phyloP scores from a whole-genome alignment of 345 rosid genomes.

The Euphorbia lathyris region DNA sequence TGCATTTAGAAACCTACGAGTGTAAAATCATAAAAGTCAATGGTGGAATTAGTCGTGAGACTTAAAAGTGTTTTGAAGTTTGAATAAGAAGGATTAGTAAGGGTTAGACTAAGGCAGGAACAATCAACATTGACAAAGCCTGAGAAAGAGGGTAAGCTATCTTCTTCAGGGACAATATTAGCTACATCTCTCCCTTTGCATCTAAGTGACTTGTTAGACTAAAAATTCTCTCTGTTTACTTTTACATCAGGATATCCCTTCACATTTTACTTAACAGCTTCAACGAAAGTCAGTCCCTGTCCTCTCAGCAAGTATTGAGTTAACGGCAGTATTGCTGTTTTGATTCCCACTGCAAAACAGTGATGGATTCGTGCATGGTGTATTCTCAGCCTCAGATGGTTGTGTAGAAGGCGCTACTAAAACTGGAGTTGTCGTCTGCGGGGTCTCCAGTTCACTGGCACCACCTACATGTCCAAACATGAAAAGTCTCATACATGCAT shows the following conservation, averaged over 20 bases:
- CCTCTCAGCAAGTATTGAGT: constrained; percentile 28
- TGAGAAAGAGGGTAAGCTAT: too few relatives aligned
- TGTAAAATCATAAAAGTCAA: too few relatives aligned
- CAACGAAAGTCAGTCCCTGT: constrained; percentile 14
- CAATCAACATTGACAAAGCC: too few relatives aligned
- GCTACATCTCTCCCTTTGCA: too few relatives aligned
- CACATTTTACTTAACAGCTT: neutral
- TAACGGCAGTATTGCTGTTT: constrained; percentile 29
- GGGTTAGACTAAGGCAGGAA: too few relatives aligned
- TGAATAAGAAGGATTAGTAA: too few relatives aligned
- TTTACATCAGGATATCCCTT: neutral
- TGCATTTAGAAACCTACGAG: too few relatives aligned
- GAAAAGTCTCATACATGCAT: neutral
- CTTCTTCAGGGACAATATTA: too few relatives aligned
- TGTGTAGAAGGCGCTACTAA: constrained; percentile 18
- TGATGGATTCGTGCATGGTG: constrained; percentile 19
- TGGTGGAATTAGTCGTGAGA: too few relatives aligned
- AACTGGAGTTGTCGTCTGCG: constrained; percentile 25
- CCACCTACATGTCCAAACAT: constrained; percentile 26
- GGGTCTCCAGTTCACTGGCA: constrained; percentile 46
- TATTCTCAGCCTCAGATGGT: constrained; percentile 32
- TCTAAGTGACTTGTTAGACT: too few relatives aligned
- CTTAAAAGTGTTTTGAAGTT: too few relatives aligned
- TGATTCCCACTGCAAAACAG: constrained; percentile 29
- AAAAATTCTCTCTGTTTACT: neutral